Percentiles rank a stretch among this genome's conserved stretches.
Conservation (phyloP, 1,284 basidiomycete species). For the Sporisorium exsertum region DNA sequence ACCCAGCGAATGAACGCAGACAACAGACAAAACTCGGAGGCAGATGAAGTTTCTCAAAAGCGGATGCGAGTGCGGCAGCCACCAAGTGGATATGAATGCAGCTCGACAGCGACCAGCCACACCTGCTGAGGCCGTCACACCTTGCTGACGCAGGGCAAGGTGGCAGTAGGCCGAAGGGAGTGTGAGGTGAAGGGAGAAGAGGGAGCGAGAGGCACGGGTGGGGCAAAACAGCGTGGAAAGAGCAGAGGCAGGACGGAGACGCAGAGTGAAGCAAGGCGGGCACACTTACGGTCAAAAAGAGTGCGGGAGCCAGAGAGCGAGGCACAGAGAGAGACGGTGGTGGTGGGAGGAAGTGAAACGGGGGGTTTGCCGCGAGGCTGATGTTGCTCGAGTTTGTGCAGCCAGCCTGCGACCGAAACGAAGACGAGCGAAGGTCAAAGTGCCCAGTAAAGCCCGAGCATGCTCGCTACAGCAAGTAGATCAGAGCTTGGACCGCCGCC, state of each 20-base stretch:
- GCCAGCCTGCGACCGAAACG: slow-evolving; percentile 17
- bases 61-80: slow-evolving; percentile 5
- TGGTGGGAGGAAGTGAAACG: slow-evolving; percentile 36
- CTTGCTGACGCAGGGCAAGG: background rate
- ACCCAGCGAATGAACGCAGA: slow-evolving; percentile 19
- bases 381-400: slow-evolving; percentile 5
- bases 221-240: slow-evolving; percentile 5
- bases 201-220: background rate
- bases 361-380: slow-evolving; percentile 7
- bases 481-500: background rate
- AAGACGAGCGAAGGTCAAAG: background rate
- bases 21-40: slow-evolving; percentile 8
- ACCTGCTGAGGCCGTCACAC: background rate
- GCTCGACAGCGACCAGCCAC: background rate
- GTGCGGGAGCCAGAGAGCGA: background rate
- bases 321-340: slow-evolving; percentile 10
- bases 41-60: slow-evolving; percentile 40
- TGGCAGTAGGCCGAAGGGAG: background rate
- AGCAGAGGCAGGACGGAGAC: background rate
- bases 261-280: background rate
- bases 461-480: too few species aligned
- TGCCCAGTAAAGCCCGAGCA: background rate
- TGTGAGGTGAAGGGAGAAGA: background rate
- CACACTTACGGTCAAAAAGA: slow-evolving; percentile 15
- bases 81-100: slow-evolving; percentile 4